Evolutionary conservation across 768 basidiomycete species (phyloP), one percentile per base, ranked within the genome.

Genomic region (Pleurotus giganteus): DNA sequence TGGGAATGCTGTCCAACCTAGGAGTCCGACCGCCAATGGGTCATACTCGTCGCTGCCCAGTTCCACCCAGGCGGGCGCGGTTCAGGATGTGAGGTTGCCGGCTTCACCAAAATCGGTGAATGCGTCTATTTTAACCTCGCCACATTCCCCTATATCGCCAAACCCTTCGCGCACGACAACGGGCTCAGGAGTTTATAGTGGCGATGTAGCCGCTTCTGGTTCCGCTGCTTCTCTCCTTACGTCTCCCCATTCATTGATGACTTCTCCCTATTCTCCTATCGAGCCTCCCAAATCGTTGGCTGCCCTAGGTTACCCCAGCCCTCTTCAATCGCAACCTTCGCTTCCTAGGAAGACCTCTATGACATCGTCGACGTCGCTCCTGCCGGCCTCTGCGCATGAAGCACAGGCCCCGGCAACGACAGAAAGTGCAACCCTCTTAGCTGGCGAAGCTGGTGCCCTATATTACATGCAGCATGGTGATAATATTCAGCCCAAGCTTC

Each of bases 381-480:
- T 60, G 2, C 56, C 57, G 17, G 51, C 64, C 6, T 55, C 61
- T 8, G 45, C 63, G 2, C 41, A 58, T 34, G 32, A 58, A 2
- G 42, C 57, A n/a, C 36, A 58, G 24, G 41, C 57, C 26, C 47
- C 58, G 32, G 55, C 56, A 23, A 58, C 60, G 21, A 60, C 8
- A 36, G 72, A 73, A 34, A 68, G 68, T 4, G 56, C 66, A 58
- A 57, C 56, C 58, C 67, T 72, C 67, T 66, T 86, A 24, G 71
- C 74, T 45, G 69, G 74, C 52, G 85, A 87, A 63, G 83, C 83
- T 9, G 83, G 83, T 23, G 84, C 86, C 11, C 66, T 89, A 39
- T 88, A 80, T 69, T 88, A 83, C 64, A 85, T 89, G 81, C 82
- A 82, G 56, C 79, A 88, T 58, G 66, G 78, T 47, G 76, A 78